A percentile compares a stretch with the other conserved stretches of the same genome.
phyloP scores from a whole-genome alignment of 441 rosid genomes.

The Hura crepitans region DNA sequence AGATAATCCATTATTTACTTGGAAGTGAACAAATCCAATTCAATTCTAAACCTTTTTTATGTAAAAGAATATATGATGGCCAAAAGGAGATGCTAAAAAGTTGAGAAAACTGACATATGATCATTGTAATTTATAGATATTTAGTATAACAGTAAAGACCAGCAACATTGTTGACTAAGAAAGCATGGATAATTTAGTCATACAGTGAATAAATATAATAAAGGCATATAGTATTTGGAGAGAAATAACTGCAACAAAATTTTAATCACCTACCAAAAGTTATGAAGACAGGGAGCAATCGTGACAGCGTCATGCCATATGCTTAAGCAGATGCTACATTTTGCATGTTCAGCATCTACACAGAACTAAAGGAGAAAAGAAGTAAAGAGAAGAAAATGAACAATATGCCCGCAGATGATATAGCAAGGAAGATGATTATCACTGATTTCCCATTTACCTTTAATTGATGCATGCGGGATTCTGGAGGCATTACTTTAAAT shows the following conservation, averaged over 20 bases:
- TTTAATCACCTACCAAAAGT: slow-evolving; percentile 60
- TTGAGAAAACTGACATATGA: background rate
- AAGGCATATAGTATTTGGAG: no score
- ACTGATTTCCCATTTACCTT: slow-evolving; percentile 41
- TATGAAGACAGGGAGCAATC: slow-evolving; percentile 92
- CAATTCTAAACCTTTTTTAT: no score
- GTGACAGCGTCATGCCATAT: slow-evolving; percentile 93
- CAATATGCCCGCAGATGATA: slow-evolving; percentile 5
- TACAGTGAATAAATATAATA: no score
- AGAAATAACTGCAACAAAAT: background rate
- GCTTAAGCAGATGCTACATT: slow-evolving; percentile 89
- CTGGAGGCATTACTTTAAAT: slow-evolving; percentile 62
- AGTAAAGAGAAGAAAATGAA: slow-evolving; percentile 5
- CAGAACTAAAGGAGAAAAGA: slow-evolving; percentile 45
- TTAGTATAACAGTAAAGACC: no score
- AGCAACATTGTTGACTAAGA: no score
- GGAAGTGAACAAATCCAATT: no score
- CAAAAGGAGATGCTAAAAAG: no score
- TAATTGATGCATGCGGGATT: slow-evolving; percentile 37
- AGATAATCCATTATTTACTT: no score
- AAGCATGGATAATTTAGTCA: no score
- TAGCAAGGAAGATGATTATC: background rate
- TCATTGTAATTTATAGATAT: background rate
- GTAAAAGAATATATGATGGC: no score
- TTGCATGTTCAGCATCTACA: slow-evolving; percentile 70